These are phyloP conservation scores for Exophiala mesophila DNA, from an alignment of 2,329 filamentous ascomycete genomes.

Conservation along the genomic window DNA sequence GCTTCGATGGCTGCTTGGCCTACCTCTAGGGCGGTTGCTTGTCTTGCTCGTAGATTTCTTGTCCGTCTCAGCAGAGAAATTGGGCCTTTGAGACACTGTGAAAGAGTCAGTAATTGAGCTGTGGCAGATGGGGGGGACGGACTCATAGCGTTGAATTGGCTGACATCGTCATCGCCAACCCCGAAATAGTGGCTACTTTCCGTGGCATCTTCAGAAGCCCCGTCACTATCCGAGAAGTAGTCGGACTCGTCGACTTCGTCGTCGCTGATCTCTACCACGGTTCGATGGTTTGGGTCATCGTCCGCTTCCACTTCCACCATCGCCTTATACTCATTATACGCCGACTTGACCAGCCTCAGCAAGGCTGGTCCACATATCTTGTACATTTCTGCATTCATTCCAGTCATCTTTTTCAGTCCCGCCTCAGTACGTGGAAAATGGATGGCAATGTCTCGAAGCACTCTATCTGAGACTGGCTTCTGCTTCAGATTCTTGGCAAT, in stretches of 20 bases:
- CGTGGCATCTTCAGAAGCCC: constrained; percentile 19
- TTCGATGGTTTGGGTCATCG: constrained; percentile 46
- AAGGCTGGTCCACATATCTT: constrained; percentile 41
- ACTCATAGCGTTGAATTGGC: constrained; percentile 24
- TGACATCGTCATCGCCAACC: constrained; percentile 13
- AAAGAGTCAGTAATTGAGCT: neutral
- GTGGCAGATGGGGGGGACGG: constrained; percentile 5
- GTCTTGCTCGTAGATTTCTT: constrained; percentile 8
- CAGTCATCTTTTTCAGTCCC: constrained; percentile 37
- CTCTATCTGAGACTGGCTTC: constrained; percentile 43
- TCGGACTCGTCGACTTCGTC: constrained; percentile 29
- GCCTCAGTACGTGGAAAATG: constrained; percentile 40
- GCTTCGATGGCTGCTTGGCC: constrained; percentile 8
- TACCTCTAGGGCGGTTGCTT: neutral
- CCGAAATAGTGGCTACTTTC: constrained; percentile 27
- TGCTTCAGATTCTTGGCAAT: constrained; percentile 41
- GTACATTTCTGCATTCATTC: constrained; percentile 43
- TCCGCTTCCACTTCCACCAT: constrained; percentile 32
- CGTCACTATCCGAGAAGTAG: constrained; percentile 29
- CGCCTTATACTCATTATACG: constrained; percentile 39
- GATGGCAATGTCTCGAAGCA: constrained; percentile 47
- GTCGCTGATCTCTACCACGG: constrained; percentile 45
- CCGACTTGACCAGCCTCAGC: constrained; percentile 38
- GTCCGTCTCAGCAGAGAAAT: neutral
- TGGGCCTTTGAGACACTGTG: constrained; percentile 22